These are phyloP conservation scores for Desmodesmus armatus DNA, from an alignment of 139 green algal genomes.

Conservation along the genomic window DNA sequence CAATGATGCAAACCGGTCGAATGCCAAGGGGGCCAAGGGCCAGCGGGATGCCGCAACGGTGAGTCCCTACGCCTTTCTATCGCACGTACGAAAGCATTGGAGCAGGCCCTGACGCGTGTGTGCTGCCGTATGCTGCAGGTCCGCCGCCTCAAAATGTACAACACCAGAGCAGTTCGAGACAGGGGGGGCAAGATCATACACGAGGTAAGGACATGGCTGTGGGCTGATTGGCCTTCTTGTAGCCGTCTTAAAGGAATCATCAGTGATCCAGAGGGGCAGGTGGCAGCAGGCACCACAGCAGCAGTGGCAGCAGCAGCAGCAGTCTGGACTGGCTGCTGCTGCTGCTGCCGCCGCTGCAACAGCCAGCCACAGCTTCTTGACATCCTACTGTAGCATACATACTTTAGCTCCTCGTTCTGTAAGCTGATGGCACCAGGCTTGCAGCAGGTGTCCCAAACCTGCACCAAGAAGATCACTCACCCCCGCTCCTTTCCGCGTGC, in stretches of 20 bases:
- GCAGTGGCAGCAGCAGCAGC: too few species aligned
- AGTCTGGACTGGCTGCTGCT: not conserved
- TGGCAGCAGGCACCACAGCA: too few species aligned
- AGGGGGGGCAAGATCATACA: slow-evolving; percentile 91
- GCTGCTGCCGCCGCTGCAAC: not conserved
- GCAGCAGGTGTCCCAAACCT: not conserved
- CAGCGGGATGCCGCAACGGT: slow-evolving; percentile 85
- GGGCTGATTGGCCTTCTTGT: not conserved
- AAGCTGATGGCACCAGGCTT: too few species aligned
- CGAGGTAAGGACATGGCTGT: slow-evolving; percentile 59
- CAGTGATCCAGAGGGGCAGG: too few species aligned
- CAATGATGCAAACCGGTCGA: slow-evolving; percentile 76
- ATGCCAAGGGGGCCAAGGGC: slow-evolving; percentile 64
- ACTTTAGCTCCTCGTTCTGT: not conserved
- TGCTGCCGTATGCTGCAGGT: slow-evolving; percentile 66
- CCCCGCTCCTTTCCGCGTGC: not conserved
- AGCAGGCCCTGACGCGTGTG: not conserved
- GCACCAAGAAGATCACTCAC: not conserved
- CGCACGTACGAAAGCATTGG: not conserved
- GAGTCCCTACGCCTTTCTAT: slow-evolving; percentile 7
- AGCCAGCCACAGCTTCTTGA: not conserved
- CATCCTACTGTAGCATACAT: not conserved
- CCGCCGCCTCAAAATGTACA: slow-evolving; percentile 97
- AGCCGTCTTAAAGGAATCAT: too few species aligned
- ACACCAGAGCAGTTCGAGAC: slow-evolving; percentile 85